phyloP scores from a whole-genome alignment of 805 yeast species.

The Nakazawaea anatomiae region DNA sequence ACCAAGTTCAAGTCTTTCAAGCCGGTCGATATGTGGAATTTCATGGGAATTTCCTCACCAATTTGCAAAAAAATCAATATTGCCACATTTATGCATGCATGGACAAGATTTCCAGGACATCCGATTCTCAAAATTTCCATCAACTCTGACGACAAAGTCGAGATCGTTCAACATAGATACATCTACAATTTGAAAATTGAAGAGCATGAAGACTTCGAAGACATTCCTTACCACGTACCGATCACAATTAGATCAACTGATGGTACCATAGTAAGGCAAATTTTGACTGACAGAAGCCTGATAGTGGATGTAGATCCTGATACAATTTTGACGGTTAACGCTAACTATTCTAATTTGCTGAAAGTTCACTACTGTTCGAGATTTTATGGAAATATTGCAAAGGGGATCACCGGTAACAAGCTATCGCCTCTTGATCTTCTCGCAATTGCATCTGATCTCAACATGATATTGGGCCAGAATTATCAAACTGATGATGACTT shows the following conservation, averaged over 20 bases:
- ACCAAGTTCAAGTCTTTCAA: slow-evolving; percentile 34
- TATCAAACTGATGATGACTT: slow-evolving; percentile 23
- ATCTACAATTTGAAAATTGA: slow-evolving; percentile 16
- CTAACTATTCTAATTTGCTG: slow-evolving; percentile 40
- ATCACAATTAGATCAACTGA: slow-evolving; percentile 33
- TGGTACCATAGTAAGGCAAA: slow-evolving; percentile 30
- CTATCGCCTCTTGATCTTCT: slow-evolving; percentile 27
- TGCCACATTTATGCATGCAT: slow-evolving; percentile 48
- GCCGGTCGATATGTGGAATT: slow-evolving; percentile 49
- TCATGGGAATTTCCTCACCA: slow-evolving; percentile 38
- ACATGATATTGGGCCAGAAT: slow-evolving; percentile 29
- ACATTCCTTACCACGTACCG: slow-evolving; percentile 60
- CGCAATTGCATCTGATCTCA: slow-evolving; percentile 33
- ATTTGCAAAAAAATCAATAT: slow-evolving; percentile 32
- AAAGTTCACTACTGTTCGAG: slow-evolving; percentile 38
- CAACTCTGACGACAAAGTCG: slow-evolving; percentile 22
- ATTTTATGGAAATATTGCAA: slow-evolving; percentile 20
- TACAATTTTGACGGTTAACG: slow-evolving; percentile 35
- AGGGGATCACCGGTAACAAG: slow-evolving; percentile 13
- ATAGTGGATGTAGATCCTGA: slow-evolving; percentile 24
- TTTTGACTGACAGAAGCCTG: slow-evolving; percentile 38
- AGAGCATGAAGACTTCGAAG: slow-evolving; percentile 32
- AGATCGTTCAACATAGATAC: slow-evolving; percentile 33
- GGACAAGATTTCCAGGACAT: slow-evolving; percentile 56
- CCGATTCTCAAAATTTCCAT: slow-evolving; percentile 41